Conservation (phyloP, 768 basidiomycete species). For the Favolaschia claudopus region DNA sequence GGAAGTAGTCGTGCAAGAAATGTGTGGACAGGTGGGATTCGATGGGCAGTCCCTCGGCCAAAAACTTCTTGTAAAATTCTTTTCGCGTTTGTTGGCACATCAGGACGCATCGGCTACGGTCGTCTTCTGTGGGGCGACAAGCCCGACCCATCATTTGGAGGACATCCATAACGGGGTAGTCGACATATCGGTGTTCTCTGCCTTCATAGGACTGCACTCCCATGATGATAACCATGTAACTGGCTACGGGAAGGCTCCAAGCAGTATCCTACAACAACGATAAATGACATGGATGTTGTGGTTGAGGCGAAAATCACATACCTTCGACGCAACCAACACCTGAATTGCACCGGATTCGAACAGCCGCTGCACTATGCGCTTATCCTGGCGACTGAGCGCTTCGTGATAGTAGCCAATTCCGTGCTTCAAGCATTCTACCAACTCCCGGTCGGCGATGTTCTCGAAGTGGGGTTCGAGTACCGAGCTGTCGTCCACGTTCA, state of each 20-base stretch:
- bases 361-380: conserved; percentile 89
- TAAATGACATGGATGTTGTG: not conserved
- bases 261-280: conserved; percentile 97
- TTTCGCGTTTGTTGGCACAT: conserved; percentile 99
- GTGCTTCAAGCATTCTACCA: conserved; percentile 84
- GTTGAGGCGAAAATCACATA: conserved; percentile 37
- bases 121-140: conserved; percentile 88
- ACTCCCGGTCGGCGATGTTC: conserved; percentile 75
- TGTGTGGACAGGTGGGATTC: conserved; percentile 94
- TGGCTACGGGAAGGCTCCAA: conserved; percentile 93
- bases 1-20: conserved; percentile 94
- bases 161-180: conserved; percentile 98
- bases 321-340: conserved; percentile 93
- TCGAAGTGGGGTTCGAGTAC: conserved; percentile 91
- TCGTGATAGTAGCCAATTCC: conserved; percentile 98
- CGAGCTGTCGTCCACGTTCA: conserved; percentile 78
- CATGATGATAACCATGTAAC: conserved; percentile 99
- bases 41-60: conserved; percentile 96
- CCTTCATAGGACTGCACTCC: conserved; percentile 98
- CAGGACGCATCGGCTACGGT: conserved; percentile 90
- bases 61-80: conserved; percentile 99
- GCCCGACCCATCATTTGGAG: conserved; percentile 99
- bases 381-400: conserved; percentile 90
- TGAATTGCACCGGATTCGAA: conserved; percentile 96
- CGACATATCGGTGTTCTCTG: conserved; percentile 96